Conservation (phyloP, 176 grass and related monocot species). For the Lolium rigidum region DNA sequence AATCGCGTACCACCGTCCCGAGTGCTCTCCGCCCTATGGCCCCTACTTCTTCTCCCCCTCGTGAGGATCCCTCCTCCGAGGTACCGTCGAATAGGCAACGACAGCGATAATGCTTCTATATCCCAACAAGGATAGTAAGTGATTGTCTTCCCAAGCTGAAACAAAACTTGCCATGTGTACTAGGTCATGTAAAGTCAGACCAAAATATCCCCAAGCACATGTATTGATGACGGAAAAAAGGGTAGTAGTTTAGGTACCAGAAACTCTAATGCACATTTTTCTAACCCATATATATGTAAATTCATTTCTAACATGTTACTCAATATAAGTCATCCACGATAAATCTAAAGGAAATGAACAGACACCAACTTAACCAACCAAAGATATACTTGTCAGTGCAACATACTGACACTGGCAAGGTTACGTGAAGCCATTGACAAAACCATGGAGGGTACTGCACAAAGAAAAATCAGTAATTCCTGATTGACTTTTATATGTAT, state of each 20-base stretch:
- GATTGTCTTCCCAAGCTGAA: not conserved
- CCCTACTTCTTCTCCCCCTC: too few species aligned
- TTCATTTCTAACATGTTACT: constrained; percentile 7
- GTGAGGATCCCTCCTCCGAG: too few species aligned
- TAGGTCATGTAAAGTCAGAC: not conserved
- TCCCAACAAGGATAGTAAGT: not conserved
- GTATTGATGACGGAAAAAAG: not conserved
- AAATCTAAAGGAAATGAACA: not conserved
- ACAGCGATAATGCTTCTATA: not conserved
- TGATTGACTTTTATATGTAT: not conserved
- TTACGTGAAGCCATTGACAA: not conserved
- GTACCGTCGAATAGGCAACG: too few species aligned
- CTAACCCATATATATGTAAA: not conserved
- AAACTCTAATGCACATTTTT: not conserved
- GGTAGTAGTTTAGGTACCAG: not conserved
- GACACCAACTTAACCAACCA: not conserved
- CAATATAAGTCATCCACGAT: constrained; percentile 7
- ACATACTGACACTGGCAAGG: not conserved
- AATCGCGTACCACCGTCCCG: too few species aligned
- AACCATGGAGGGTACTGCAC: not conserved
- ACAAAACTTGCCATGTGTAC: not conserved
- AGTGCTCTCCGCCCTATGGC: too few species aligned
- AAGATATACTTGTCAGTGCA: not conserved
- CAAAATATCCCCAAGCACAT: not conserved
- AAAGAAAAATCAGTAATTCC: not conserved